Conservation (phyloP, 441 rosid genomes). For the Populus hybrid region DNA sequence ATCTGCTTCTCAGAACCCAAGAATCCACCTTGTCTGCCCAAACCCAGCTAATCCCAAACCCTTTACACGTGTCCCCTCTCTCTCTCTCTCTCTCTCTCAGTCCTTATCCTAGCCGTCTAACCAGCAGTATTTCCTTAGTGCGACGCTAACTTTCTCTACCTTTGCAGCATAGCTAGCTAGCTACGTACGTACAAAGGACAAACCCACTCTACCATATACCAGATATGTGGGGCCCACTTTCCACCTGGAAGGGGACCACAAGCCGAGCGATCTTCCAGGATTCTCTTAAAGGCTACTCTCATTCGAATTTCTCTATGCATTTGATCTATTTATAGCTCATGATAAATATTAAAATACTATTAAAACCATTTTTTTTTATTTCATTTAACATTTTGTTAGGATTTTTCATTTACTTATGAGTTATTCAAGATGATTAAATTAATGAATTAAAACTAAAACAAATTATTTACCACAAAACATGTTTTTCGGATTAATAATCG, state of each 20-base stretch:
- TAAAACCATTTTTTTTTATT: no score
- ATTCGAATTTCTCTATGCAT: no score
- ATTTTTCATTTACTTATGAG: no score
- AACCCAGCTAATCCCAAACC: conserved; percentile 41
- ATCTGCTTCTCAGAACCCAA: conserved; percentile 62
- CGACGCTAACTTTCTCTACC: neutral
- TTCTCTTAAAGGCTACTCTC: neutral
- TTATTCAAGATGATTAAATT: no score
- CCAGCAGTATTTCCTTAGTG: neutral
- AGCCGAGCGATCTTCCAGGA: neutral
- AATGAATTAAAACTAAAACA: no score
- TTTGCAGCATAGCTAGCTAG: neutral
- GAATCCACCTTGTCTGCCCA: conserved; percentile 70
- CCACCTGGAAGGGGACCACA: neutral
- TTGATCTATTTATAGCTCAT: no score
- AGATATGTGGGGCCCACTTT: neutral
- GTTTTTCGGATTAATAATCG: no score
- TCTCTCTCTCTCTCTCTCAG: conserved; percentile 5
- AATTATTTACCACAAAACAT: no score
- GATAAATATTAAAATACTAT: no score
- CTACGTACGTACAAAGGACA: neutral
- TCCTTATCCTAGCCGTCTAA: neutral
- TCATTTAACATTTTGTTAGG: no score
- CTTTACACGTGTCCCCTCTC: conserved; percentile 21
- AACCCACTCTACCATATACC: neutral